Evolutionary conservation across 176 grass and related monocot genomes (phyloP), one percentile per base, ranked within the genome.

Genomic region (Cenchrus purpureus): DNA sequence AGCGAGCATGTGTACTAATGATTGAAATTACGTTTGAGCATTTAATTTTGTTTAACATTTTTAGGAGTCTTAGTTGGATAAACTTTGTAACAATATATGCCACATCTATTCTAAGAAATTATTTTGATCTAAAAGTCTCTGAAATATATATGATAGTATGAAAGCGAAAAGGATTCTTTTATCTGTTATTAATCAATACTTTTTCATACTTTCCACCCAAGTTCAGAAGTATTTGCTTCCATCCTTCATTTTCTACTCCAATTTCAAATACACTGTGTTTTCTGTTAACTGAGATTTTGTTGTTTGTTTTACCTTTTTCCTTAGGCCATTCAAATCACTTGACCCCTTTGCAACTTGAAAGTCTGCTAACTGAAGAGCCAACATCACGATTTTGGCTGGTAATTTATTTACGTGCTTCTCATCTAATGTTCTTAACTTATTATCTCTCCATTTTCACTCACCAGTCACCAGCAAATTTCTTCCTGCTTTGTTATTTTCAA

Each of bases 371-470:
- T 56, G 97, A 98, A 92, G 93, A 91, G 54, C 91, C 84, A 50
- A 92, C 85, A 56, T 79, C 88, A 71, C 83, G 81, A 82, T 94
- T 95, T 94, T 98, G 91, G 90, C 93, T 98, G 97, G 97, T 98
- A 80, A 83, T 86, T 83, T 74, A 0, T 52, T 83, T 73, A 52
- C 43, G 60, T 63, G 44, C 74, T 73, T 68, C 3, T 81, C 37
- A 42, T 94, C 52, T 40, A 71, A 46, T 71, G 28, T 71, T 37
- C 46, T 78, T 78, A 37, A 28, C 31, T 71, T 37, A 59, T 78
- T 78, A 25, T 37, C 31, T 81, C 49, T 48, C 16, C 5, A 29
- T 51, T 46, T 88, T 72, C 32, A 64, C 5, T 65, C 44, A 54
- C 70, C 22, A 55, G 49, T 65, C 44, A 54, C 70, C 22, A 55